phyloP scores from a whole-genome alignment of 805 yeast genomes.

The Kurtzmaniella cleridarum region DNA sequence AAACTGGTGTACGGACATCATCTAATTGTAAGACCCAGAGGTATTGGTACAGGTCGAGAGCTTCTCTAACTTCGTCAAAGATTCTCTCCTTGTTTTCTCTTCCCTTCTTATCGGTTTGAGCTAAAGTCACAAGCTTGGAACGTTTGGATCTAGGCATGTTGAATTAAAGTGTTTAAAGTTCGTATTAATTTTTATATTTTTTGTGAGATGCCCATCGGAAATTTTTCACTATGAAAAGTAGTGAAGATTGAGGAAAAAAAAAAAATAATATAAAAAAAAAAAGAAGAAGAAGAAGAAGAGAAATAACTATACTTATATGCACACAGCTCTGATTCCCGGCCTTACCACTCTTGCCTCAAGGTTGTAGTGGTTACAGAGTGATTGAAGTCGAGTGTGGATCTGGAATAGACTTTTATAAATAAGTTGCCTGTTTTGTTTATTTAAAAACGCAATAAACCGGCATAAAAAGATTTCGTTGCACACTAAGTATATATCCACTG shows the following conservation, averaged over 20 bases:
- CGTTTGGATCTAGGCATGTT: conserved; percentile 96
- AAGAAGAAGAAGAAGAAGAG: conserved; percentile 5
- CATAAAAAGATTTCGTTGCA: too few relatives aligned
- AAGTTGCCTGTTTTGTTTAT: too few relatives aligned
- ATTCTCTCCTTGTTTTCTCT: conserved; percentile 86
- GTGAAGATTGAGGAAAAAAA: neutral
- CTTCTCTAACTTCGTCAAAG: conserved; percentile 83
- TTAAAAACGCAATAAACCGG: too few relatives aligned
- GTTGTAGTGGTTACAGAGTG: too few relatives aligned
- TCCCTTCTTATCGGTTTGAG: conserved; percentile 95
- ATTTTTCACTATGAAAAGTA: too few relatives aligned
- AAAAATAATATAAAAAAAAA: conserved; percentile 4
- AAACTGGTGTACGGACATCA: conserved; percentile 92
- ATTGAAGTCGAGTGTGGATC: too few relatives aligned
- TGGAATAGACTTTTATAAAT: too few relatives aligned
- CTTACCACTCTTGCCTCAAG: too few relatives aligned
- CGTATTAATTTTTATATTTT: too few relatives aligned
- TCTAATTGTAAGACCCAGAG: conserved; percentile 84
- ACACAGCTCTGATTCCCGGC: too few relatives aligned
- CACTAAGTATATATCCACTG: too few relatives aligned
- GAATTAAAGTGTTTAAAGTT: neutral
- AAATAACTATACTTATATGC: neutral
- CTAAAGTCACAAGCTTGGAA: conserved; percentile 90
- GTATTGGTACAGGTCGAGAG: conserved; percentile 70
- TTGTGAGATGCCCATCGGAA: too few relatives aligned